Base-by-base conservation (phyloP, 2,329 filamentous ascomycete genomes). In the Neodidymelliopsis sp. region DNA sequence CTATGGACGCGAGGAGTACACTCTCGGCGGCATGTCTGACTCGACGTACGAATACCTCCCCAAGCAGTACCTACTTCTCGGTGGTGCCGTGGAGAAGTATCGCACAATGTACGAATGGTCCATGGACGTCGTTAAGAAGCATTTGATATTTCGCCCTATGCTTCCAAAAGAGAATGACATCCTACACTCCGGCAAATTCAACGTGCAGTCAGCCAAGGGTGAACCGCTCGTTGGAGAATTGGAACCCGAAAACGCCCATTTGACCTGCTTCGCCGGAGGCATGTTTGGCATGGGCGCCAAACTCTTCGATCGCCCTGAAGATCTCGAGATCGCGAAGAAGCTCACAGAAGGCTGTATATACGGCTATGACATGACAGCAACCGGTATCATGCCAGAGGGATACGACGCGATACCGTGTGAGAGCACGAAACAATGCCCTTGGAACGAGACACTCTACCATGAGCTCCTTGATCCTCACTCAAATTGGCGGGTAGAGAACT, bases 261-360 rank as follows among this genome's bases (percentile, higher is more conserved):
- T 90, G 2, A 80, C 81, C 3, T 91, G 88, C 70, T 91, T 89
- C 64, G 77, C 82, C 3, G 88, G 88, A 6, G 88, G 87, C 8
- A 85, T 88, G 77, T 85, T 89, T 34, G 87, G 78, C 1, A 79
- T 91, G 25, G 85, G 82, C 1, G 84, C 87, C 1, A 83, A 80
- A 51, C 75, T 90, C 19, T 82, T 89, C 54, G 62, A 77, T 34
- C 76, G 74, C 1, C 75, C 76, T 0, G 75, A 80, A 4, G 82
- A 87, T 28, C 67, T 88, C 6, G 73, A 79, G 2, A 75, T 82
- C 13, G 85, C 82, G 1, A 75, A 77, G 46, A 81, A 81, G 59
- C 74, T 89, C 2, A 82, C 84, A 1, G 77, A 84, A 40, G 85
- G 84, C 3, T 88, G 85, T 59, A 76, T 86, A 9, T 88, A 83